Percentiles rank a stretch among this genome's conserved stretches.
Conservation (phyloP, 768 basidiomycete species). For the Albatrellus ellisii region DNA sequence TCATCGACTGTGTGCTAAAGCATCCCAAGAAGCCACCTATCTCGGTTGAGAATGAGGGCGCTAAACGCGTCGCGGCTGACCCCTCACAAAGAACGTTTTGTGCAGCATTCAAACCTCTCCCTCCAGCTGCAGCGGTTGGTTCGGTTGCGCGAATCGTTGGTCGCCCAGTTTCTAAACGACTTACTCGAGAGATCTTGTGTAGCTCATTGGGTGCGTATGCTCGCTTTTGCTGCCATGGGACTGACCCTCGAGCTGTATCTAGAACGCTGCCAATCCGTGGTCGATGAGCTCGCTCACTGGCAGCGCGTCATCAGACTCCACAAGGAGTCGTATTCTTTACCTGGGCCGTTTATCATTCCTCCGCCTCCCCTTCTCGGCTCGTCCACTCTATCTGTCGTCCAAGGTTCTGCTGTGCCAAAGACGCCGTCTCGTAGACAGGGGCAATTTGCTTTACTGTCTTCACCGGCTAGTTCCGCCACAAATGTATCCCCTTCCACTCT, state of each 20-base stretch:
- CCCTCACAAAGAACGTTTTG: not conserved
- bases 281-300: slow-evolving; percentile 10
- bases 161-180: slow-evolving; percentile 1
- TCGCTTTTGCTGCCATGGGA: not conserved
- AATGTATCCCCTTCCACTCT: slow-evolving; percentile 5
- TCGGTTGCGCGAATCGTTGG: slow-evolving; percentile 8
- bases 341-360: slow-evolving; percentile 10
- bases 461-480: not conserved
- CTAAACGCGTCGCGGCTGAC: not conserved
- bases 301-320: slow-evolving; percentile 6
- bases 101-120: not conserved
- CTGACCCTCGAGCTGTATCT: not conserved
- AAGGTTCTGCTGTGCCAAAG: no score
- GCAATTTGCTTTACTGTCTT: not conserved
- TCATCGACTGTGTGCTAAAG: slow-evolving; percentile 51
- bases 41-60: slow-evolving; percentile 3
- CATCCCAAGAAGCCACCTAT: slow-evolving; percentile 18
- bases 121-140: slow-evolving; percentile 6
- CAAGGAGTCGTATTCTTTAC: slow-evolving; percentile 3
- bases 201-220: slow-evolving; percentile 9
- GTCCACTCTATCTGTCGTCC: no score
- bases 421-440: no score
- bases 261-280: slow-evolving; percentile 7
- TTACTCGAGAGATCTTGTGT: slow-evolving; percentile 6
- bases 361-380: not conserved